These are phyloP conservation scores for Ulmus americana DNA, from an alignment of 331 rosid species.

Conservation along the genomic window DNA sequence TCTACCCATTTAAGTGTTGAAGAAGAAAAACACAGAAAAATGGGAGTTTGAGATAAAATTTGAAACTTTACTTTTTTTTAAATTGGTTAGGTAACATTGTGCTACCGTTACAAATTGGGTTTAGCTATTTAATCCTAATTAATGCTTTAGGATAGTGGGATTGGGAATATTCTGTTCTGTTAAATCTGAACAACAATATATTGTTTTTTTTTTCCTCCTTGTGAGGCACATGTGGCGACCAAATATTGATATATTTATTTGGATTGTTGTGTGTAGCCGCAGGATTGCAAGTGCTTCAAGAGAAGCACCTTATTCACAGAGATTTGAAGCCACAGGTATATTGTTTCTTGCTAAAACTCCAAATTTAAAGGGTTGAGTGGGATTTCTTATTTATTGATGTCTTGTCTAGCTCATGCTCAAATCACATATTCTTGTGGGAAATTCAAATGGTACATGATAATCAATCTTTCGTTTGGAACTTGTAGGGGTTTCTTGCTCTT, in stretches of 20 bases:
- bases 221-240: slow-evolving; percentile 4
- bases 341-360: slow-evolving; percentile 11
- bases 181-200: background rate
- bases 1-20: too few relatives aligned
- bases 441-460: slow-evolving; percentile 5
- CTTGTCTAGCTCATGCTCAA: background rate
- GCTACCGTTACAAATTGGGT: too few relatives aligned
- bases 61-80: background rate
- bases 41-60: background rate
- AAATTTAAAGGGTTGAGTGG: background rate
- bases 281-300: slow-evolving; percentile 87
- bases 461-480: background rate
- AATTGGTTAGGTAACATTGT: background rate
- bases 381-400: slow-evolving; percentile 4
- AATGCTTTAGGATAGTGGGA: slow-evolving; percentile 13
- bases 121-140: background rate
- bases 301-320: slow-evolving; percentile 82
- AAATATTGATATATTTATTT: slow-evolving; percentile 10
- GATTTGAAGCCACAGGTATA: slow-evolving; percentile 95
- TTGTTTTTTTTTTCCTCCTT: background rate
- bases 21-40: too few relatives aligned
- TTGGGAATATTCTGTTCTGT: slow-evolving; percentile 5
- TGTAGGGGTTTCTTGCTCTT: background rate
- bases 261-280: slow-evolving; percentile 50
- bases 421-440: background rate